Evolutionary conservation across 495 filamentous ascomycete species (phyloP).

Genomic region (Evansstolkia leycettana): DNA sequence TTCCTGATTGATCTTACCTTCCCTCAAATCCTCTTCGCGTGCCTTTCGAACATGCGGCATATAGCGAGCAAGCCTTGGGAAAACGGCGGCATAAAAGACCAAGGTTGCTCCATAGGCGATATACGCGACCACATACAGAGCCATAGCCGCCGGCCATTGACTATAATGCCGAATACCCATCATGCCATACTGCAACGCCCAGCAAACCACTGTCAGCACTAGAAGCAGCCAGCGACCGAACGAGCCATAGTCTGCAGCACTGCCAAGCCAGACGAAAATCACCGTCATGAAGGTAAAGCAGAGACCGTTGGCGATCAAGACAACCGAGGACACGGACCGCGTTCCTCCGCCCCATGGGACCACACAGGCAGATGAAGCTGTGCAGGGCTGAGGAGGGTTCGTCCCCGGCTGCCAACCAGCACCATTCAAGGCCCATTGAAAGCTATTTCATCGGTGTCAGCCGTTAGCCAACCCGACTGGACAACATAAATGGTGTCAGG

Average conservation of each 20-base stretch:
- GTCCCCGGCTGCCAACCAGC: conserved; percentile 32
- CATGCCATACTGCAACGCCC: conserved; percentile 37
- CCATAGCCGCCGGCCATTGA: conserved; percentile 38
- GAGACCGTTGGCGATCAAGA: conserved; percentile 37
- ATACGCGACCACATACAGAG: conserved; percentile 34
- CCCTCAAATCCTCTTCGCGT: conserved; percentile 30
- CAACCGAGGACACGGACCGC: conserved; percentile 30
- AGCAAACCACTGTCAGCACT: conserved; percentile 32
- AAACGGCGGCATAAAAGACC: conserved; percentile 38
- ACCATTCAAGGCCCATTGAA: conserved; percentile 34
- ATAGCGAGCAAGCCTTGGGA: conserved; percentile 33
- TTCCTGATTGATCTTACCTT: conserved; percentile 25
- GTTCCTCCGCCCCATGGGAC: conserved; percentile 34
- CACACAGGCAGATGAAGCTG: conserved; percentile 29
- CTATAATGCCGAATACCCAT: conserved; percentile 27
- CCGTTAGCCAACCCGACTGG: not conserved
- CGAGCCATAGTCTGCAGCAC: conserved; percentile 37
- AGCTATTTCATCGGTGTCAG: conserved; percentile 10
- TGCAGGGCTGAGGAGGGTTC: conserved; percentile 25
- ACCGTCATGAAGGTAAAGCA: conserved; percentile 39
- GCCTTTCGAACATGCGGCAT: conserved; percentile 36
- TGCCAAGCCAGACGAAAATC: conserved; percentile 36
- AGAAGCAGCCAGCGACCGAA: conserved; percentile 39
- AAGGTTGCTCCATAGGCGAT: conserved; percentile 35
- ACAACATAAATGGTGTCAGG: not conserved